Evolutionary conservation across 495 filamentous ascomycete species (phyloP).

Genomic region (Aspergillus sparsus): DNA sequence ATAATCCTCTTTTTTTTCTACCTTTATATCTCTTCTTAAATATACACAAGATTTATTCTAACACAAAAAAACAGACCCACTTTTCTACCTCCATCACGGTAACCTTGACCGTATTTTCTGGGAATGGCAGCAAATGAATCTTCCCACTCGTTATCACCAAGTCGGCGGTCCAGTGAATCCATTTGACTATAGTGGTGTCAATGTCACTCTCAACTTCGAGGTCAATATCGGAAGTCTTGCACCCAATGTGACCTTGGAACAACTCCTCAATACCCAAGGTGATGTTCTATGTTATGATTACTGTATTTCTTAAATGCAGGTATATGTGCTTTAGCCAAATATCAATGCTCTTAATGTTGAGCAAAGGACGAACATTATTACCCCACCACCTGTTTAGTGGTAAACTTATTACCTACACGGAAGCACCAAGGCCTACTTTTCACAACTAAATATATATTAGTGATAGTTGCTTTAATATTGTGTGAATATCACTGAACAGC

Average conservation of each 20-base stretch:
- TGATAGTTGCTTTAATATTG: too few species aligned
- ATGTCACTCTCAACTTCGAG: conserved; percentile 25
- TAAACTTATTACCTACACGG: too few species aligned
- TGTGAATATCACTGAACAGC: too few species aligned
- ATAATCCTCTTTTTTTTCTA: neutral
- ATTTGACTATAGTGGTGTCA: conserved; percentile 23
- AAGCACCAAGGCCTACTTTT: too few species aligned
- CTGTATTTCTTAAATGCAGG: conserved; percentile 1
- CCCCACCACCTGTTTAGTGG: too few species aligned
- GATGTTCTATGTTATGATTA: conserved; percentile 24
- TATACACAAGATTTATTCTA: neutral
- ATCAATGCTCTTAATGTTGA: too few species aligned
- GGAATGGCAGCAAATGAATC: conserved; percentile 54
- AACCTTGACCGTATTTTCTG: conserved; percentile 56
- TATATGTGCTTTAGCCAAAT: neutral
- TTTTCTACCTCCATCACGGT: conserved; percentile 57
- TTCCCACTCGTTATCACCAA: conserved; percentile 20
- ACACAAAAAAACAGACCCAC: conserved; percentile 39
- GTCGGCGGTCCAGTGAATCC: conserved; percentile 26
- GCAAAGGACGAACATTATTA: too few species aligned
- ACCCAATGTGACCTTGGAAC: conserved; percentile 19
- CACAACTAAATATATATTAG: too few species aligned
- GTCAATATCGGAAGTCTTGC: conserved; percentile 25
- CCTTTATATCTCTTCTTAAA: neutral
- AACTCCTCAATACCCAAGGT: conserved; percentile 18